phyloP scores from a whole-genome alignment of 2,329 filamentous ascomycete genomes.

The Davidsoniella eucalypti region DNA sequence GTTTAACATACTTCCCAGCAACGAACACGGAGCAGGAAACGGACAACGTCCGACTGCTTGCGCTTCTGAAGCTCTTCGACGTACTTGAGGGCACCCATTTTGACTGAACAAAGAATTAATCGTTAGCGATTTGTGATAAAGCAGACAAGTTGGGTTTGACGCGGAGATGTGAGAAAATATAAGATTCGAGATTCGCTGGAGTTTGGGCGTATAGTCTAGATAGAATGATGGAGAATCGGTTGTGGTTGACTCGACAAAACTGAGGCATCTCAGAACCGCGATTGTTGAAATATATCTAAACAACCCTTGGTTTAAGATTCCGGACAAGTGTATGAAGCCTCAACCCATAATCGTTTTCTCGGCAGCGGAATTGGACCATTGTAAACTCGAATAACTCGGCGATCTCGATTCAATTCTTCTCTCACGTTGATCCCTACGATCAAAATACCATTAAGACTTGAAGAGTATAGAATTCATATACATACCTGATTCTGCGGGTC shows the following conservation, averaged over 20 bases:
- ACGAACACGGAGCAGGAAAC: conserved; percentile 98
- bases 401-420: too few relatives aligned
- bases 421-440: too few relatives aligned
- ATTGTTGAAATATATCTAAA: too few relatives aligned
- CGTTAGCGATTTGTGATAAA: background rate
- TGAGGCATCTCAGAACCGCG: too few relatives aligned
- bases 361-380: too few relatives aligned
- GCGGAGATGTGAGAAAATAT: background rate
- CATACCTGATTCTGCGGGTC: conserved; percentile 13
- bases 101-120: conserved; percentile 25
- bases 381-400: too few relatives aligned
- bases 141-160: background rate
- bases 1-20: conserved; percentile 92
- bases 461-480: background rate
- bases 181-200: too few relatives aligned
- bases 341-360: too few relatives aligned
- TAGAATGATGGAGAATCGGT: background rate
- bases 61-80: conserved; percentile 99
- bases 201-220: background rate
- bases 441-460: too few relatives aligned
- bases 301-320: too few relatives aligned
- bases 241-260: too few relatives aligned
- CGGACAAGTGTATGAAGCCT: too few relatives aligned
- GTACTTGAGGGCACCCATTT: conserved; percentile 99
- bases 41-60: conserved; percentile 99